Conservation (phyloP, 495 filamentous ascomycete species). For the Penicillium nucicola region DNA sequence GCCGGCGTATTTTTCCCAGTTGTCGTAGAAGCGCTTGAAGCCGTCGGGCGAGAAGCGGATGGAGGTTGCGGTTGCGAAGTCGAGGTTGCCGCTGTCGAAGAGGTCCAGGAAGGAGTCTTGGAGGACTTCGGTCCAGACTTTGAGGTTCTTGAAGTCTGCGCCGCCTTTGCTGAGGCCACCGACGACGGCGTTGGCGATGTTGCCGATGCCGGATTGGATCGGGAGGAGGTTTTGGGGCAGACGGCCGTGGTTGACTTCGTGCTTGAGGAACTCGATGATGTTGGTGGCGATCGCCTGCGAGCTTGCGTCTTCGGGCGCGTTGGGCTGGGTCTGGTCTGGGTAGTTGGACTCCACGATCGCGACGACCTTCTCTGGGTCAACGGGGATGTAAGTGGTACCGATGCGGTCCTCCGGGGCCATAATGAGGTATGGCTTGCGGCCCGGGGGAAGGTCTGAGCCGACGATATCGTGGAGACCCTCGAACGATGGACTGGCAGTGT, state of each 20-base stretch:
- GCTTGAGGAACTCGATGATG: constrained; percentile 82
- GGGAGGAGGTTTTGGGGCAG: constrained; percentile 77
- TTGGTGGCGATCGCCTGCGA: constrained; percentile 73
- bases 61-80: constrained; percentile 88
- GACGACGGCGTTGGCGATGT: constrained; percentile 92
- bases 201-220: constrained; percentile 86
- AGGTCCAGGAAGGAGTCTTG: constrained; percentile 94
- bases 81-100: constrained; percentile 84
- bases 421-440: constrained; percentile 81
- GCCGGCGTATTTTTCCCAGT: constrained; percentile 75
- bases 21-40: constrained; percentile 88
- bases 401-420: constrained; percentile 79
- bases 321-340: constrained; percentile 75
- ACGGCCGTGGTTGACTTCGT: constrained; percentile 74
- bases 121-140: constrained; percentile 92
- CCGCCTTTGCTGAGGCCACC: constrained; percentile 72
- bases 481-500: constrained; percentile 80
- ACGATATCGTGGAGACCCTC: constrained; percentile 91
- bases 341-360: constrained; percentile 84
- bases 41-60: constrained; percentile 90
- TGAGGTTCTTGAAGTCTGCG: constrained; percentile 82
- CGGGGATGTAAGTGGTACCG: constrained; percentile 77
- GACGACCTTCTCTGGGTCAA: constrained; percentile 85
- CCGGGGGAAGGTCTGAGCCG: constrained; percentile 77
- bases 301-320: constrained; percentile 69